Conservation (phyloP, 192 early-diverging fungal genomes). For the Coemansia sp. region DNA sequence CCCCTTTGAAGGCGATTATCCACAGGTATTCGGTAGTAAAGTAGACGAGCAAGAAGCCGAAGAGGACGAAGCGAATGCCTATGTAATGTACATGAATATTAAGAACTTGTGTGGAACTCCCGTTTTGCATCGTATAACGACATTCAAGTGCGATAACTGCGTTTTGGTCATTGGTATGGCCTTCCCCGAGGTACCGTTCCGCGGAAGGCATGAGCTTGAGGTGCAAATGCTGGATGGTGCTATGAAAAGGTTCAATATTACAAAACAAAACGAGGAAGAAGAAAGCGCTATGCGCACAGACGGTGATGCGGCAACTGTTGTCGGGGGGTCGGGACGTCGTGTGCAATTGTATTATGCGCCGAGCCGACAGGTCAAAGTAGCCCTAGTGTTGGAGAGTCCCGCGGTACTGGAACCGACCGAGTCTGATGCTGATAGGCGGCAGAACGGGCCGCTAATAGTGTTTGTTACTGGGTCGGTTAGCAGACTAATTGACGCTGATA, state of each 20-base stretch:
- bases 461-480: conserved; percentile 48
- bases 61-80: conserved; percentile 48
- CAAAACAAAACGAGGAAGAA: conserved; percentile 17
- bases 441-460: conserved; percentile 36
- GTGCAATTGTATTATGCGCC: conserved; percentile 45
- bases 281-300: not conserved
- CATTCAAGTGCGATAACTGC: conserved; percentile 51
- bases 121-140: conserved; percentile 35
- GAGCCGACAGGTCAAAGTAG: conserved; percentile 44
- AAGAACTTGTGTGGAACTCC: conserved; percentile 21
- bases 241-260: conserved; percentile 32
- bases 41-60: conserved; percentile 31
- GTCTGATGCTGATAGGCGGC: conserved; percentile 18
- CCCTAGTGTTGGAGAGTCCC: conserved; percentile 48
- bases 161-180: conserved; percentile 32
- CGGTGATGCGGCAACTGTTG: conserved; percentile 2
- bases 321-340: conserved; percentile 7
- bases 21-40: conserved; percentile 36
- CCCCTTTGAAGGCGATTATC: conserved; percentile 32
- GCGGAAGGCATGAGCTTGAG: conserved; percentile 30
- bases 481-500: conserved; percentile 43
- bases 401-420: conserved; percentile 13
- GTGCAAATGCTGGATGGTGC: conserved; percentile 54
- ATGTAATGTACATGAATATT: conserved; percentile 49
- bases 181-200: conserved; percentile 47